phyloP scores from a whole-genome alignment of 108 stramenopile species.

The Pseudonitzschia multiseries region DNA sequence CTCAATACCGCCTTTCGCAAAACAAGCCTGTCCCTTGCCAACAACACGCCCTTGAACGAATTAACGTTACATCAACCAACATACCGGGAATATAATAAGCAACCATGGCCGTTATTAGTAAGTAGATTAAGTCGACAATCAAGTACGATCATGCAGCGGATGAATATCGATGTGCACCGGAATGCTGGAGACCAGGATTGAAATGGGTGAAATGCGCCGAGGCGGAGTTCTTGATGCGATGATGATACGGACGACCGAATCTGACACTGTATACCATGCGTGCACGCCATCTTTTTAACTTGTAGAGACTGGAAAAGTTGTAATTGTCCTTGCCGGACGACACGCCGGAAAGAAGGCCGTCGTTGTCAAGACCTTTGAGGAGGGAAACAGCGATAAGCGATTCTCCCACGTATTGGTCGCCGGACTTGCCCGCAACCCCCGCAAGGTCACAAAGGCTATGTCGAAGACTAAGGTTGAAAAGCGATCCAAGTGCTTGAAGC shows the following conservation, averaged over 20 bases:
- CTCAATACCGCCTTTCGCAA: not conserved
- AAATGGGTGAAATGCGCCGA: too few species aligned
- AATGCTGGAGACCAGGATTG: too few species aligned
- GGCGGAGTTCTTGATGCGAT: not conserved
- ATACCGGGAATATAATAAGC: slow-evolving; percentile 14
- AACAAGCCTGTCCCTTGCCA: not conserved
- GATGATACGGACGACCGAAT: not conserved
- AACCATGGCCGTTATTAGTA: slow-evolving; percentile 45
- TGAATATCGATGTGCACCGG: too few species aligned
- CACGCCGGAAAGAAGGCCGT: slow-evolving; percentile 99
- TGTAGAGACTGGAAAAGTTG: slow-evolving; percentile 96
- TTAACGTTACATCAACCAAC: slow-evolving; percentile 7
- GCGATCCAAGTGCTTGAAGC: slow-evolving; percentile 94
- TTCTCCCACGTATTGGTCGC: slow-evolving; percentile 98
- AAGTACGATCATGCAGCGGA: not conserved
- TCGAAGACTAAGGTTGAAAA: slow-evolving; percentile 95
- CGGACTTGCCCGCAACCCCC: slow-evolving; percentile 94
- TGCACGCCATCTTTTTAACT: slow-evolving; percentile 4
- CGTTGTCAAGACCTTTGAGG: slow-evolving; percentile 97
- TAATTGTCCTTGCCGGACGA: slow-evolving; percentile 97
- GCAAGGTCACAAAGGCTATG: slow-evolving; percentile 97
- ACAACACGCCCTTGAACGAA: not conserved
- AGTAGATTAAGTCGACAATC: slow-evolving; percentile 16
- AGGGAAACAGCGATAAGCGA: slow-evolving; percentile 90
- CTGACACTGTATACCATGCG: not conserved